phyloP scores from a whole-genome alignment of 73 alveolate genomes.

The Symbiodinium natans region DNA sequence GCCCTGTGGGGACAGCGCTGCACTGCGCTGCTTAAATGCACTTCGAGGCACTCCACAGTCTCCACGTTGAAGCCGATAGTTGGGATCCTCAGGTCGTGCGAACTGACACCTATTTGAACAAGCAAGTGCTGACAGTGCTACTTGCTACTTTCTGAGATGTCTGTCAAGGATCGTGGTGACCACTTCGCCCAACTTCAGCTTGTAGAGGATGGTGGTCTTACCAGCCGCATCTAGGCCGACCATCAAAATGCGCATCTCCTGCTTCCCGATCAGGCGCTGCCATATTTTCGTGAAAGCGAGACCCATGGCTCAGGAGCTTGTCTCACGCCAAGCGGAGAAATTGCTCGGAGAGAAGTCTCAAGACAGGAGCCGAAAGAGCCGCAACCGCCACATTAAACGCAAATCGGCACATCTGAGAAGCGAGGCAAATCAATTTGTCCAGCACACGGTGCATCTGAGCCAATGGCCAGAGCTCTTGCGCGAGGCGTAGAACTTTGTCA shows the following conservation, averaged over 20 bases:
- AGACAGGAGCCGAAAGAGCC: neutral
- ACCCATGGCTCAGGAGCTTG: constrained; percentile 94
- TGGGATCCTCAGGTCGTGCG: constrained; percentile 97
- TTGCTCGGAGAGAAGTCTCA: neutral
- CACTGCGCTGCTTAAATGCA: too few relatives aligned
- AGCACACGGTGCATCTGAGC: neutral
- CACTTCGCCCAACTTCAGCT: constrained; percentile 96
- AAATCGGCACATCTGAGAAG: neutral
- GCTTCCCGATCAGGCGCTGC: constrained; percentile 95
- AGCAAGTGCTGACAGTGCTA: too few relatives aligned
- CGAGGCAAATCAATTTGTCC: neutral
- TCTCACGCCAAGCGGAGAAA: neutral
- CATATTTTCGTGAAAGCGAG: constrained; percentile 95
- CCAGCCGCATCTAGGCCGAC: constrained; percentile 99
- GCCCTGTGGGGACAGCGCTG: too few relatives aligned
- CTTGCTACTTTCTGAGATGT: too few relatives aligned
- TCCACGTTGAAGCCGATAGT: constrained; percentile 99
- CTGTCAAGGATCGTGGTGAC: constrained; percentile 95
- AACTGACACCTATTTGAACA: too few relatives aligned
- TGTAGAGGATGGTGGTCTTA: constrained; percentile 94
- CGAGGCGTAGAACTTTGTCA: constrained; percentile 77
- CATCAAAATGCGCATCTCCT: constrained; percentile 96
- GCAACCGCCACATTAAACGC: neutral
- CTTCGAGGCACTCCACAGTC: constrained; percentile 95
- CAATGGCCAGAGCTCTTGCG: constrained; percentile 29